Evolutionary conservation across 2,329 filamentous ascomycete species (phyloP).

Genomic region (Elsinoe ampelina): DNA sequence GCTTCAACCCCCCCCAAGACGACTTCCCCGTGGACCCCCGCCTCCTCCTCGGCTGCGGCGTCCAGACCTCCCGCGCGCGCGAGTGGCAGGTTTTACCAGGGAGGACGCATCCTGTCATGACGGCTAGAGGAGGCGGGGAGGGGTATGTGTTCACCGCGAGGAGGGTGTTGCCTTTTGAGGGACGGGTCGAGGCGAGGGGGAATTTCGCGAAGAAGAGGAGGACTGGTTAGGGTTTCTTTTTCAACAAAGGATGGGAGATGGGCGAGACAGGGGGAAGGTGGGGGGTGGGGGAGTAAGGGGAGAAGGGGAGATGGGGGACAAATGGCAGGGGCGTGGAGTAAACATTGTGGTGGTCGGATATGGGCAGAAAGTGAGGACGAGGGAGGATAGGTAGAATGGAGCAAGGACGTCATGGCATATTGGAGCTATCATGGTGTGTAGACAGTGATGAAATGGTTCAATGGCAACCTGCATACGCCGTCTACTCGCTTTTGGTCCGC

Average conservation of each 20-base stretch:
- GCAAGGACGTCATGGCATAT: too few species aligned
- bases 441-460: too few species aligned
- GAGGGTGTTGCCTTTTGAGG: constrained; percentile 58
- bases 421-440: too few species aligned
- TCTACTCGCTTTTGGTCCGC: too few species aligned
- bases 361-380: too few species aligned
- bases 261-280: too few species aligned
- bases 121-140: constrained; percentile 72
- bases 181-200: constrained; percentile 17
- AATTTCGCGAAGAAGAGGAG: constrained; percentile 18
- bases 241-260: not conserved
- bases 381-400: too few species aligned
- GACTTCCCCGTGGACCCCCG: constrained; percentile 87
- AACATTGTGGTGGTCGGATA: too few species aligned
- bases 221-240: too few species aligned
- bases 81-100: constrained; percentile 88
- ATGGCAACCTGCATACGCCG: too few species aligned
- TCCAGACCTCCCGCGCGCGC: constrained; percentile 72
- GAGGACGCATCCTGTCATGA: constrained; percentile 91
- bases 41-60: constrained; percentile 63
- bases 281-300: not conserved
- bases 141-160: constrained; percentile 83
- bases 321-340: too few species aligned
- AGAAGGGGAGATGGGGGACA: too few species aligned
- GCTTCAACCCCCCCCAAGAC: constrained; percentile 32